These are phyloP conservation scores for Mycena galericulata DNA, from an alignment of 768 basidiomycete genomes.

Conservation along the genomic window DNA sequence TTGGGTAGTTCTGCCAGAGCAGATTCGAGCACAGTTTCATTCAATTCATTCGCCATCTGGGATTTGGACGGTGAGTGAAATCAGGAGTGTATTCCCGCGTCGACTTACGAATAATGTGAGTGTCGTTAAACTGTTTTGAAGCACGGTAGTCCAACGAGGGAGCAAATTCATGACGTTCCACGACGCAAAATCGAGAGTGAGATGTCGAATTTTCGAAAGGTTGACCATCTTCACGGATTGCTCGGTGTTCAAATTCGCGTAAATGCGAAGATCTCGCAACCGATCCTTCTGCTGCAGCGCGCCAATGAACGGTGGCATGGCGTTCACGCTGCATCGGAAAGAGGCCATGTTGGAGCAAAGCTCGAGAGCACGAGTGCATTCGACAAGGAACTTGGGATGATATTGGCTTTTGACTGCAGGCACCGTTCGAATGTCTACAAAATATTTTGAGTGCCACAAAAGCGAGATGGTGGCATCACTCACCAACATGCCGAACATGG, in stretches of 20 bases:
- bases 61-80: neutral
- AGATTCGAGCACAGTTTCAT: slow-evolving; percentile 61
- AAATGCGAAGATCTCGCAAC: slow-evolving; percentile 61
- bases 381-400: slow-evolving; percentile 63
- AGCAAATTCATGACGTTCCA: slow-evolving; percentile 72
- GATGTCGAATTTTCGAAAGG: slow-evolving; percentile 52
- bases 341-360: slow-evolving; percentile 64
- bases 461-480: slow-evolving; percentile 28
- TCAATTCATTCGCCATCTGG: slow-evolving; percentile 69
- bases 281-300: slow-evolving; percentile 57
- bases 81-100: neutral
- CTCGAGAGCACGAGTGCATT: slow-evolving; percentile 61
- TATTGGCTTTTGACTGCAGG: slow-evolving; percentile 53
- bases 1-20: slow-evolving; percentile 63
- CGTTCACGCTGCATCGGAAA: slow-evolving; percentile 66
- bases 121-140: slow-evolving; percentile 59
- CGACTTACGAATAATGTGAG: slow-evolving; percentile 71
- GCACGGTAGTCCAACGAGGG: slow-evolving; percentile 63
- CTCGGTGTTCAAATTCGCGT: slow-evolving; percentile 63
- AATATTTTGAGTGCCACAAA: slow-evolving; percentile 5
- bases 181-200: slow-evolving; percentile 70
- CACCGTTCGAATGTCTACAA: slow-evolving; percentile 62
- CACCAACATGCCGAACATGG: slow-evolving; percentile 73
- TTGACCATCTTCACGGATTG: slow-evolving; percentile 60
- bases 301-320: slow-evolving; percentile 63